These are phyloP conservation scores for Diaporthe amygdali DNA, from an alignment of 2,329 filamentous ascomycete species.

Conservation along the genomic window DNA sequence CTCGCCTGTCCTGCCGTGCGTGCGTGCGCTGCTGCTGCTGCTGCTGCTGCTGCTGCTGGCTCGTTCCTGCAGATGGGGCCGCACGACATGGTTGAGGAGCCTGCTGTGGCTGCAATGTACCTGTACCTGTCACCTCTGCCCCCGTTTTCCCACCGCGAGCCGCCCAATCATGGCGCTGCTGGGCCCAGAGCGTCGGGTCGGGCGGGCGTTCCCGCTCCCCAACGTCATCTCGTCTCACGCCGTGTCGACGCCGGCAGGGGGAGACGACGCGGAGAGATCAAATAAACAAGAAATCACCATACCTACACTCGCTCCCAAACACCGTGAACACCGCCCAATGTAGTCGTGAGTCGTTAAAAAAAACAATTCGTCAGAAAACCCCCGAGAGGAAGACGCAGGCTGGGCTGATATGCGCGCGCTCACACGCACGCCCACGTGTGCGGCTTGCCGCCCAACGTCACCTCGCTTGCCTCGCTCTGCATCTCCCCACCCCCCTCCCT, in stretches of 20 bases:
- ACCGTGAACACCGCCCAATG: neutral
- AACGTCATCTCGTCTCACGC: conserved; percentile 27
- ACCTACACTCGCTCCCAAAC: neutral
- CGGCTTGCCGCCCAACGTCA: conserved; percentile 25
- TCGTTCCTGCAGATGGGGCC: conserved; percentile 9
- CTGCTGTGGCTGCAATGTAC: conserved; percentile 35
- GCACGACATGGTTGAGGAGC: conserved; percentile 21
- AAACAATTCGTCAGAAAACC: conserved; percentile 17
- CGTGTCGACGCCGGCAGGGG: conserved; percentile 43
- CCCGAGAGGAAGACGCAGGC: neutral
- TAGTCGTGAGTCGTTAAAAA: neutral
- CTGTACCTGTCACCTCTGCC: conserved; percentile 47
- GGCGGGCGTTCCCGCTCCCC: conserved; percentile 5
- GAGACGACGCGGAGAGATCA: conserved; percentile 41
- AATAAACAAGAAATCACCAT: neutral
- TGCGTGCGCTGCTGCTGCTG: no score
- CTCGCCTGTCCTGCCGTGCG: conserved; percentile 29
- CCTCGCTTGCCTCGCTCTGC: conserved; percentile 11
- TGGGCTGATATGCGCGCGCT: conserved; percentile 8
- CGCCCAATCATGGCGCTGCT: conserved; percentile 61
- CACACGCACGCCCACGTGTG: conserved; percentile 7
- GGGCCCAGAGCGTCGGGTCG: conserved; percentile 43
- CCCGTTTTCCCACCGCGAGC: conserved; percentile 10
- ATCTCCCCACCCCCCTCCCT: conserved; percentile 2
- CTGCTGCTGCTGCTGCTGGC: neutral